Conservation (phyloP, 345 rosid species). For the Streptanthus diversifolius region DNA sequence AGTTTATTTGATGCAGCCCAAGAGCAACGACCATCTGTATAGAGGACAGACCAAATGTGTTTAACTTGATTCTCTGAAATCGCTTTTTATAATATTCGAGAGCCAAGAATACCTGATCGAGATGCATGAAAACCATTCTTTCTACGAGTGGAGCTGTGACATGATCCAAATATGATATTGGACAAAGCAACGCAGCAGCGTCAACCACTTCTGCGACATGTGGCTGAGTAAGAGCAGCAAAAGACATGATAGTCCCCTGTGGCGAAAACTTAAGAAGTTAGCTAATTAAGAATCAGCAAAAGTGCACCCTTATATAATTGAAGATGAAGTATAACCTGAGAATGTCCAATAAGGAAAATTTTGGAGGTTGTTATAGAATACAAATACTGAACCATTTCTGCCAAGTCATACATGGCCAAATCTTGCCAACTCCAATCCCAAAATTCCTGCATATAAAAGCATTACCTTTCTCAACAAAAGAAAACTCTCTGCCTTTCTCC, state of each 20-base stretch:
- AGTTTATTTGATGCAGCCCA: conserved; percentile 83
- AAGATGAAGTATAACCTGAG: conserved; percentile 57
- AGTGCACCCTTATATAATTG: background rate
- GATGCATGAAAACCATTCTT: conserved; percentile 81
- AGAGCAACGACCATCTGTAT: conserved; percentile 67
- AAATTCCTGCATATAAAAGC: conserved; percentile 50
- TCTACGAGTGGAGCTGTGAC: conserved; percentile 73
- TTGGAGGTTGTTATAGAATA: conserved; percentile 55
- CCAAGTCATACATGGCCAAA: conserved; percentile 70
- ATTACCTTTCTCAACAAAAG: background rate
- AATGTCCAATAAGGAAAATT: conserved; percentile 82
- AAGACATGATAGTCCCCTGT: conserved; percentile 88
- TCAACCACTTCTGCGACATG: conserved; percentile 69
- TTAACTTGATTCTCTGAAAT: conserved; percentile 21
- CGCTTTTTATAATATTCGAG: conserved; percentile 2
- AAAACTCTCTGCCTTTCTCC: background rate
- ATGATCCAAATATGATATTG: conserved; percentile 87
- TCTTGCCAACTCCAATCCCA: conserved; percentile 99
- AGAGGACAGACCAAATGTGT: conserved; percentile 11
- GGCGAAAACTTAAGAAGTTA: background rate
- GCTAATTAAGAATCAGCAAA: background rate
- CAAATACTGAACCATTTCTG: conserved; percentile 60
- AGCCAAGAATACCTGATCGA: conserved; percentile 66
- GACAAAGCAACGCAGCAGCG: conserved; percentile 90
- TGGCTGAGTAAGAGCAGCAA: conserved; percentile 83